Conservation (phyloP, 768 basidiomycete species). For the Tricholomella constricta region DNA sequence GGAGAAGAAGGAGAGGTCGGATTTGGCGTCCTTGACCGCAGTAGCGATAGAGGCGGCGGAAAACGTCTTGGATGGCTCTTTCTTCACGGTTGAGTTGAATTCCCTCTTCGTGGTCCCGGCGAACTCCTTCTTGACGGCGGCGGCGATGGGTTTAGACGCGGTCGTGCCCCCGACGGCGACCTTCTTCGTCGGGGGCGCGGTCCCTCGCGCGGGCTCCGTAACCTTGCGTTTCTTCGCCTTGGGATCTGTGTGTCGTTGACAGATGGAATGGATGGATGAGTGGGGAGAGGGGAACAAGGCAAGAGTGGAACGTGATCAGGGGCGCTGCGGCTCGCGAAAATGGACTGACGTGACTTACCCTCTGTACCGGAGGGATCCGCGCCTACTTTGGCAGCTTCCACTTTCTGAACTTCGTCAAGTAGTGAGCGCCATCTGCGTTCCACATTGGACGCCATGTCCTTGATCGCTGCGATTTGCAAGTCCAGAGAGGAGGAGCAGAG, state of each 20-base stretch:
- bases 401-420: conserved; percentile 44
- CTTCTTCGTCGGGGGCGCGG: conserved; percentile 67
- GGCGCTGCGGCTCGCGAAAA: conserved; percentile 27
- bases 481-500: conserved; percentile 27
- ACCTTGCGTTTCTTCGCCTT: conserved; percentile 78
- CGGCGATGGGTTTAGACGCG: conserved; percentile 41
- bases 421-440: conserved; percentile 80
- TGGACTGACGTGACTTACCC: conserved; percentile 71
- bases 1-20: conserved; percentile 88
- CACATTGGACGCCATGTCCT: conserved; percentile 90
- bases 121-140: conserved; percentile 16
- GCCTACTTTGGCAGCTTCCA: conserved; percentile 33
- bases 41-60: conserved; percentile 30
- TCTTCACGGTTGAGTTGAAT: conserved; percentile 40
- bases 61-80: conserved; percentile 39
- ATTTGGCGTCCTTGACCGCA: conserved; percentile 73
- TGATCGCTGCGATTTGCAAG: conserved; percentile 66
- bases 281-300: background rate
- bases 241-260: conserved; percentile 37
- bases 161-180: conserved; percentile 48
- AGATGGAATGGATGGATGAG: background rate
- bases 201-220: conserved; percentile 46
- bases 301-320: conserved; percentile 9
- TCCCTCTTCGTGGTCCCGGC: no score
- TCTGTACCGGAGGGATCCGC: conserved; percentile 51